These are phyloP conservation scores for Chlamydomonas schloesseri DNA, from an alignment of 139 green algal genomes.

Conservation along the genomic window DNA sequence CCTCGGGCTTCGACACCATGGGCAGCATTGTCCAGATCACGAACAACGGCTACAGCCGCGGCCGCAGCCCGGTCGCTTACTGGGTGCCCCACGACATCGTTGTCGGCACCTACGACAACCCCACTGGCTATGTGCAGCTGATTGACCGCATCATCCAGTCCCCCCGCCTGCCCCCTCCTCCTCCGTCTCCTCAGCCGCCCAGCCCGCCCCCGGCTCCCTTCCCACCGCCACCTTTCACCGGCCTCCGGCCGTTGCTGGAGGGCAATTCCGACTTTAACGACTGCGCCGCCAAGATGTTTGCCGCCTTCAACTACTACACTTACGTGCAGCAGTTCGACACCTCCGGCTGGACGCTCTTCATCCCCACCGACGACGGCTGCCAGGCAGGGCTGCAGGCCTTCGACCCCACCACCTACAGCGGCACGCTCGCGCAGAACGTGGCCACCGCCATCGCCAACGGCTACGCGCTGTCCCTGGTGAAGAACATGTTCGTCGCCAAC, in stretches of 20 bases:
- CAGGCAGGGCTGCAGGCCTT: not conserved
- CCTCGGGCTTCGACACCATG: not conserved
- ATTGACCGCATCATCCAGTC: constrained; percentile 38
- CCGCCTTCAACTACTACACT: constrained; percentile 8
- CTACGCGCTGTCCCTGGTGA: not conserved
- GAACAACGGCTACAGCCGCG: constrained; percentile 8
- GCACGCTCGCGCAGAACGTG: not conserved
- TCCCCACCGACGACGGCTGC: constrained; percentile 28
- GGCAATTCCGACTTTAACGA: not conserved
- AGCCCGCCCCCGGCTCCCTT: constrained; percentile 15
- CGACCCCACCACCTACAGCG: not conserved
- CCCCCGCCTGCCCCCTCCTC: constrained; percentile 11
- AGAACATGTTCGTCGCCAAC: not conserved
- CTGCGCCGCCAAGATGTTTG: not conserved
- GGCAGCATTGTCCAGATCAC: not conserved
- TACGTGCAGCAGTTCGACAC: not conserved
- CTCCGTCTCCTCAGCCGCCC: constrained; percentile 27
- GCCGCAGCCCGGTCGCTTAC: constrained; percentile 2
- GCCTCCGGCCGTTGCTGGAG: not conserved
- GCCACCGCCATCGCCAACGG: not conserved
- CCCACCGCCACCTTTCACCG: constrained; percentile 6
- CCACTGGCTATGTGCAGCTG: constrained; percentile 10
- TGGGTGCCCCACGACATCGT: constrained; percentile 22
- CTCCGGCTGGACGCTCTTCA: constrained; percentile 30
- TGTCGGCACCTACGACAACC: not conserved